Conservation (phyloP, 257 asterid species). For the Nyctanthes arbortristis region DNA sequence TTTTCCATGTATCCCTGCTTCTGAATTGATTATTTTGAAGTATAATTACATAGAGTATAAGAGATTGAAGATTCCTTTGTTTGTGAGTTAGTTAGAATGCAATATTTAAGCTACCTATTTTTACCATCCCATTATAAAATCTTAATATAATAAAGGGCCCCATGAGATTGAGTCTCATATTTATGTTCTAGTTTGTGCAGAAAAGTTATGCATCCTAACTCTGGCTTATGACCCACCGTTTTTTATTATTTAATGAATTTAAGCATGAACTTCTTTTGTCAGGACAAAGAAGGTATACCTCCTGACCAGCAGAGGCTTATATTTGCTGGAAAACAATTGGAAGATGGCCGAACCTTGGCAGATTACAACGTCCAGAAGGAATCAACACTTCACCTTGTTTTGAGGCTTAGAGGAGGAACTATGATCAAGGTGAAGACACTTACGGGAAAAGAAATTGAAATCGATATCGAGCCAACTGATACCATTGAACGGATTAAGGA, state of each 20-base stretch:
- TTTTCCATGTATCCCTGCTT: not conserved
- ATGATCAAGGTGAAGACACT: slow-evolving; percentile 80
- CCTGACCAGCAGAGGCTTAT: slow-evolving; percentile 76
- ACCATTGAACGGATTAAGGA: slow-evolving; percentile 73
- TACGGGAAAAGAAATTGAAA: slow-evolving; percentile 68
- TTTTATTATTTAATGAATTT: not conserved
- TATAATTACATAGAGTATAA: too few species aligned
- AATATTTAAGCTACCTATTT: too few species aligned
- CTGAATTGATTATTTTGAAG: too few species aligned
- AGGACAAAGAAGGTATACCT: slow-evolving; percentile 90
- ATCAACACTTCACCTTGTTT: slow-evolving; percentile 66
- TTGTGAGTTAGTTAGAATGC: not conserved
- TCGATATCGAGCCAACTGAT: slow-evolving; percentile 71
- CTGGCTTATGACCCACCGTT: not conserved
- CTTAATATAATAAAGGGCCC: too few species aligned
- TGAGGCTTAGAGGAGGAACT: slow-evolving; percentile 74
- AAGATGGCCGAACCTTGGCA: slow-evolving; percentile 71
- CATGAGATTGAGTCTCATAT: not conserved
- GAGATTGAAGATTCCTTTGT: too few species aligned
- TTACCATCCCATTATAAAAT: too few species aligned
- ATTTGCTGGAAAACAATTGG: slow-evolving; percentile 75
- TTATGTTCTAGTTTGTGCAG: not conserved
- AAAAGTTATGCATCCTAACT: not conserved
- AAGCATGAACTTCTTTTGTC: slow-evolving; percentile 22
- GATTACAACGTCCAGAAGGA: slow-evolving; percentile 68